Conservation (phyloP, 2,329 filamentous ascomycete genomes). For the Lecanicillium sp. region DNA sequence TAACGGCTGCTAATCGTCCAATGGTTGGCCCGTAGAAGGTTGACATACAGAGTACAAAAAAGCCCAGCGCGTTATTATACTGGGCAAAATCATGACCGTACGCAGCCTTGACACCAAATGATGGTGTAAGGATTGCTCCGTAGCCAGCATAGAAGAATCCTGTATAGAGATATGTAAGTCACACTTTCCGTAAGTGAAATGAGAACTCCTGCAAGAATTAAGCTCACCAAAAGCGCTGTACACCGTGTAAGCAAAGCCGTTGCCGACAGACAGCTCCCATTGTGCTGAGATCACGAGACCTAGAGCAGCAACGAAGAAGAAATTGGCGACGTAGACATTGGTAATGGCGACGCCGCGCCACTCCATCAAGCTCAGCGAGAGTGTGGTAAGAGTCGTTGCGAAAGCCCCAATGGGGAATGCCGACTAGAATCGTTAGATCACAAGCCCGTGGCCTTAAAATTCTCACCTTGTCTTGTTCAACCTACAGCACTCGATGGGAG, state of each 20-base stretch:
- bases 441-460: background rate
- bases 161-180: background rate
- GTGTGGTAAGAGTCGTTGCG: conserved; percentile 46
- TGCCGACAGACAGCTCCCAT: conserved; percentile 48
- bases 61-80: conserved; percentile 22
- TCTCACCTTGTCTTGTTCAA: background rate
- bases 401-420: conserved; percentile 47
- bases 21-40: background rate
- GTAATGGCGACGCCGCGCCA: conserved; percentile 44
- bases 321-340: conserved; percentile 49
- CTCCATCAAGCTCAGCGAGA: conserved; percentile 50
- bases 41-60: conserved; percentile 21
- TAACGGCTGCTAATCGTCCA: background rate
- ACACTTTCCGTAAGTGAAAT: background rate
- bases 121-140: conserved; percentile 21
- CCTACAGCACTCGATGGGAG: conserved; percentile 2
- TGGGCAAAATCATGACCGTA: conserved; percentile 21
- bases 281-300: conserved; percentile 49
- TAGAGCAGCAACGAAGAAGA: conserved; percentile 45
- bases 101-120: conserved; percentile 21
- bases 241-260: conserved; percentile 48
- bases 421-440: conserved; percentile 25
- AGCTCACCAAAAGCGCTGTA: conserved; percentile 45
- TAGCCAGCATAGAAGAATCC: conserved; percentile 23
- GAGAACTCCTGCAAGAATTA: background rate